Conservation (phyloP, 257 asterid genomes). For the Solanum pennellii region DNA sequence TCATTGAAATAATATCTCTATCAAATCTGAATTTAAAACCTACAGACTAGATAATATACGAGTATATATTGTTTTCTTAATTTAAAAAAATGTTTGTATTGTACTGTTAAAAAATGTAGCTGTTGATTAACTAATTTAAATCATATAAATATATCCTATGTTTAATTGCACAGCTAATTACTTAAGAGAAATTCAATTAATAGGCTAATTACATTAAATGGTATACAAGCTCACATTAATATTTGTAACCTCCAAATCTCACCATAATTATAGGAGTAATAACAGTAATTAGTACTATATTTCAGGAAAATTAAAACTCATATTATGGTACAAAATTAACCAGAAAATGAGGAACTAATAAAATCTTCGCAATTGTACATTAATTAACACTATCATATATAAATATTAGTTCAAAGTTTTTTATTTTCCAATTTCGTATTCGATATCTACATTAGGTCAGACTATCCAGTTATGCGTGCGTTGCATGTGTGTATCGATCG, state of each 20-base stretch:
- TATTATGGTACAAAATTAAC: not conserved
- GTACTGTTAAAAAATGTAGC: not conserved
- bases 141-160: not conserved
- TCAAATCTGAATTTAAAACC: not conserved
- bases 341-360: not conserved
- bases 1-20: not conserved
- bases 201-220: not conserved
- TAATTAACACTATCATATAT: not conserved
- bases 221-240: not conserved
- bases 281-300: not conserved
- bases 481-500: not conserved
- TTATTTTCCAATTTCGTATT: no score
- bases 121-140: not conserved
- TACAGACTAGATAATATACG: not conserved
- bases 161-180: not conserved
- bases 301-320: not conserved
- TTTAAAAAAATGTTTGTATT: not conserved
- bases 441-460: rapidly evolving
- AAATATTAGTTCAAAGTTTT: not conserved
- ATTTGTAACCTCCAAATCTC: not conserved
- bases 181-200: not conserved
- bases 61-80: not conserved
- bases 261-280: not conserved
- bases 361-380: not conserved
- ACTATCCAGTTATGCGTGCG: not conserved